These are phyloP conservation scores for Pseudoscleropodium purum DNA, from an alignment of 225 moss, liverwort and hornwort species.

Conservation along the genomic window DNA sequence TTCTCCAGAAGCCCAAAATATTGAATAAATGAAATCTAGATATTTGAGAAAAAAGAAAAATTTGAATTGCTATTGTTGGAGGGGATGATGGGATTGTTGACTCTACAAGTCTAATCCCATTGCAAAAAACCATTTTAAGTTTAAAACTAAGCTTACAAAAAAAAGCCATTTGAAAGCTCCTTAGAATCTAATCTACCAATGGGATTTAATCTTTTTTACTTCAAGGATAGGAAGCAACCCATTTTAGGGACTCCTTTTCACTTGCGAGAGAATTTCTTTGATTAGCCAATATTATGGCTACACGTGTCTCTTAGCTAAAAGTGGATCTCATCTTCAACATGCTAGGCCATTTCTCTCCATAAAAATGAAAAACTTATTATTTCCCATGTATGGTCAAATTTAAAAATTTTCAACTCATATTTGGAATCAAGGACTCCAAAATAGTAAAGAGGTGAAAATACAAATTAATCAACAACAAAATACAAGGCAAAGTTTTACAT, in stretches of 20 bases:
- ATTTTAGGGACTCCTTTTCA: neutral
- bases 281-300: neutral
- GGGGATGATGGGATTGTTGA: neutral
- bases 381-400: neutral
- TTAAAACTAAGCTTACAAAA: neutral
- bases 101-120: neutral
- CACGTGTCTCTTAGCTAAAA: rapidly evolving
- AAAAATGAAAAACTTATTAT: neutral
- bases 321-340: neutral
- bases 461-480: neutral
- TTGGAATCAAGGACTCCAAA: neutral
- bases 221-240: neutral
- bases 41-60: too few species aligned
- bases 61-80: neutral
- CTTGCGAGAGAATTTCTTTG: neutral
- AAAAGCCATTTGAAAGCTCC: neutral
- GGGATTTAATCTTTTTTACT: neutral
- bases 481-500: neutral
- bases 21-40: too few species aligned
- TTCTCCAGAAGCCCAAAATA: too few species aligned
- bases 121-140: neutral
- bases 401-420: neutral
- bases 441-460: neutral
- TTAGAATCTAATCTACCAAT: rapidly evolving
- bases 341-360: neutral